A percentile compares a stretch with the other conserved stretches of the same genome.
Conservation (phyloP, 257 asterid species). For the Solanum rostratum region DNA sequence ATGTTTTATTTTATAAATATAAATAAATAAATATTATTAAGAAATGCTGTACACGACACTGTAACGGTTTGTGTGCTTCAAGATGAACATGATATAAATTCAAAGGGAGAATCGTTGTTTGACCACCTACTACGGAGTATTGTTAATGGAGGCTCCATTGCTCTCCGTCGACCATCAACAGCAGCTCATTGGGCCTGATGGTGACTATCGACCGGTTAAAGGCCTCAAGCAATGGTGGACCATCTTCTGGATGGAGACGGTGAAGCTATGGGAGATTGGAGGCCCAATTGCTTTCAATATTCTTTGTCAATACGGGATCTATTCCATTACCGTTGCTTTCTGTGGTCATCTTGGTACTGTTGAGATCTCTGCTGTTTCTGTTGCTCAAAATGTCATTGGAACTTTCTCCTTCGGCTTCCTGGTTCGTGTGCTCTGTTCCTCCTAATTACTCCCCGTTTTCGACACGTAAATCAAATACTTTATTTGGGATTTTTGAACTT, state of each 20-base stretch:
- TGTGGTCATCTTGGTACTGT: constrained; percentile 69
- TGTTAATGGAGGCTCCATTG: constrained; percentile 39
- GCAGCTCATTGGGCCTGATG: constrained; percentile 30
- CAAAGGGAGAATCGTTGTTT: not conserved
- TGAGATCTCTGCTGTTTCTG: constrained; percentile 57
- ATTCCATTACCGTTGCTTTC: constrained; percentile 37
- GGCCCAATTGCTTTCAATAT: constrained; percentile 64
- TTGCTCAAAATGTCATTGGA: constrained; percentile 45
- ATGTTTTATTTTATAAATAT: no score
- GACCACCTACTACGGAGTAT: not conserved
- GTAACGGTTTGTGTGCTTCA: not conserved
- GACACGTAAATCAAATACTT: not conserved
- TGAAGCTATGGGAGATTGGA: constrained; percentile 53
- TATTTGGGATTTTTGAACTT: not conserved
- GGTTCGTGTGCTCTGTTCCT: constrained; percentile 22
- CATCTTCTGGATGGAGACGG: constrained; percentile 44
- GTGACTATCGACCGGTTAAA: constrained; percentile 47
- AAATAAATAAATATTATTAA: no score
- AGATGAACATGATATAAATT: not conserved
- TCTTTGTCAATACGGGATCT: constrained; percentile 40
- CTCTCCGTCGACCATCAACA: constrained; percentile 9
- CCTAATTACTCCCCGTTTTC: not conserved
- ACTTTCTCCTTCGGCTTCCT: constrained; percentile 62
- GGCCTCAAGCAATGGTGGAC: constrained; percentile 31
- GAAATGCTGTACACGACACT: no score